Base-by-base conservation (phyloP, 169 alveolate species). In the Prorocentrum cordatum region DNA sequence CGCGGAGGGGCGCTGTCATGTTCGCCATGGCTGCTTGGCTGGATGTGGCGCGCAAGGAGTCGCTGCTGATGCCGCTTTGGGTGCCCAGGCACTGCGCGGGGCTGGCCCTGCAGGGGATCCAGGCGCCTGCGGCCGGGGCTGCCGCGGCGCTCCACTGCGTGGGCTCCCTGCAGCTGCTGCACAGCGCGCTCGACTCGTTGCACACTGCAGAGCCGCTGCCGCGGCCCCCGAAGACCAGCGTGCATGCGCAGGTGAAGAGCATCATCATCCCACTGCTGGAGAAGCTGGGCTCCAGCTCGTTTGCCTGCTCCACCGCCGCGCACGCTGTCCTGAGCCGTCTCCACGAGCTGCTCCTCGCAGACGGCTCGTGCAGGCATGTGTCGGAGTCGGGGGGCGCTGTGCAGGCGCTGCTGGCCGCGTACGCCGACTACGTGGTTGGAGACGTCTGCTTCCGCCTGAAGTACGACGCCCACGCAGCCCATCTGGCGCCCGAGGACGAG, bases 381-480 rank as follows among this genome's bases (percentile, higher is more conserved):
- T 7, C 18, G 62, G 3, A 20, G 12, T 50, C 27, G 62, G 26
- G 12, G 62, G 6, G 50, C 14, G 50, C 50, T 39, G 7, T 14
- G 50, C 50, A 39, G 7, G 5, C 58, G 59, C 32, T 67, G 9
- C n/a, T 67, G 47, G 54, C 38, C 12, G 20, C 33, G 29, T 77
- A 77, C 42, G 75, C 75, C n/a, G 88, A 77, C 31, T 38, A 77
- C 50, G 26, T 77, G 75, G 88, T 64, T 42, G 88, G 88, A n/a
- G 88, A 77, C 47, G 32, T 77, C 24, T 59, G 88, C 88, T 77
- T 77, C 59, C 88, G 59, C 64, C 88, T 77, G n/a, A 59, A 75
- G 0, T 77, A 59, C 31, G 88, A 42, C 47, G 20, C 33, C 31
- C 75, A 42, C 47, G 20, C 33, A 22, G 22, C 58, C 2, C 42